Conservation (phyloP, 129 eudicot species). For the Tagetes erecta region DNA sequence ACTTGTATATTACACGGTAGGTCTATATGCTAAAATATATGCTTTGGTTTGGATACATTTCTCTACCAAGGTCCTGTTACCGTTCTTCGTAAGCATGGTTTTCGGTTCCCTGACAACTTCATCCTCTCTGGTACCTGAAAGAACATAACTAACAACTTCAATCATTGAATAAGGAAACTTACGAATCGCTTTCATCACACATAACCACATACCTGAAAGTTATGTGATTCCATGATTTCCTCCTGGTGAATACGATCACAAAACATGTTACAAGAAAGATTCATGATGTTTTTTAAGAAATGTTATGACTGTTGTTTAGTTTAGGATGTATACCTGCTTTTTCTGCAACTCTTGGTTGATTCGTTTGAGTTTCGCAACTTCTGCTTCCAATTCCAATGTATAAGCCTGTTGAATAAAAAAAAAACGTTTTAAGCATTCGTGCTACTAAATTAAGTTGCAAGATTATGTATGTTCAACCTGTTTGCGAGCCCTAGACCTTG, state of each 20-base stretch:
- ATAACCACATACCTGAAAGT: conserved; percentile 53
- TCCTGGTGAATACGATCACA: conserved; percentile 43
- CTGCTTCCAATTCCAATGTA: conserved; percentile 80
- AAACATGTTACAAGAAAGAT: conserved; percentile 21
- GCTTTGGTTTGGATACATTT: not conserved
- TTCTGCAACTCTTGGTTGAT: conserved; percentile 68
- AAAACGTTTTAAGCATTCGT: not conserved
- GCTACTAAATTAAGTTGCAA: not conserved
- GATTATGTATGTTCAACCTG: conserved; percentile 51
- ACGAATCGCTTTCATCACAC: not conserved
- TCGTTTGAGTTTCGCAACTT: conserved; percentile 68
- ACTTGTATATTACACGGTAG: not conserved
- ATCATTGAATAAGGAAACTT: not conserved
- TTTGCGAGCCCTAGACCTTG: conserved; percentile 90
- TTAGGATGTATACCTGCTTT: conserved; percentile 51
- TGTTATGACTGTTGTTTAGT: not conserved
- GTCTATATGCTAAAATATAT: not conserved
- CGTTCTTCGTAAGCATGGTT: conserved; percentile 68
- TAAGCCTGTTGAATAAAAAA: conserved; percentile 56
- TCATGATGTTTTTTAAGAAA: not conserved
- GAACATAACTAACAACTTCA: not conserved
- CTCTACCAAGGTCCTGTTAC: conserved; percentile 81
- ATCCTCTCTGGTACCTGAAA: conserved; percentile 54
- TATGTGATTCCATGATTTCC: conserved; percentile 62
- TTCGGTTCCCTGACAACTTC: conserved; percentile 36